These are phyloP conservation scores for Boletus edulis DNA, from an alignment of 768 basidiomycete species.

Conservation along the genomic window DNA sequence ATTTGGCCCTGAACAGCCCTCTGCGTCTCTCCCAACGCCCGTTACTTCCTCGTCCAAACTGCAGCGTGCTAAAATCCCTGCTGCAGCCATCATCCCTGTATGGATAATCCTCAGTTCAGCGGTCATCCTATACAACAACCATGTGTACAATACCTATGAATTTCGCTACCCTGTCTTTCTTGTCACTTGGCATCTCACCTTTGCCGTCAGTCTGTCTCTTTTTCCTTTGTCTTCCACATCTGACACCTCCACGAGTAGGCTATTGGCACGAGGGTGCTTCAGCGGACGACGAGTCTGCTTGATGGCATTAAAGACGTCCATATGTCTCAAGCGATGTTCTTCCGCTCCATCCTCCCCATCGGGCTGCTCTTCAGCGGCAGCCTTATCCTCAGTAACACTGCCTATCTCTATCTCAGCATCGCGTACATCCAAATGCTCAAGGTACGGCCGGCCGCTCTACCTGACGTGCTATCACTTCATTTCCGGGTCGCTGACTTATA, in stretches of 20 bases:
- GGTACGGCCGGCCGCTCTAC: constrained; percentile 39
- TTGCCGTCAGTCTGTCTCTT: constrained; percentile 47
- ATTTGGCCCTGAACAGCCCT: constrained; percentile 1
- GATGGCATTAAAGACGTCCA: constrained; percentile 78
- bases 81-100: constrained; percentile 76
- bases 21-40: constrained; percentile 53
- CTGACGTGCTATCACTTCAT: background rate
- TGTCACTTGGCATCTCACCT: constrained; percentile 80
- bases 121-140: constrained; percentile 97
- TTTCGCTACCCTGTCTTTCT: constrained; percentile 93
- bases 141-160: constrained; percentile 74
- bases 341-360: constrained; percentile 88
- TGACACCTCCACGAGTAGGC: constrained; percentile 39
- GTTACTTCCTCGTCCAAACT: constrained; percentile 42
- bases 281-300: constrained; percentile 76
- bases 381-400: constrained; percentile 87
- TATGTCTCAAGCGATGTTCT: constrained; percentile 75
- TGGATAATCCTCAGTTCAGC: constrained; percentile 90
- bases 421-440: constrained; percentile 98
- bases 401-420: constrained; percentile 88
- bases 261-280: constrained; percentile 81
- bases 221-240: background rate
- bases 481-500: background rate
- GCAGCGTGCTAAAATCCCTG: constrained; percentile 54
- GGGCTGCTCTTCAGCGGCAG: constrained; percentile 92